A percentile compares a stretch with the other conserved stretches of the same genome.
phyloP scores from a whole-genome alignment of 345 rosid species.

The Sonneratia alba region DNA sequence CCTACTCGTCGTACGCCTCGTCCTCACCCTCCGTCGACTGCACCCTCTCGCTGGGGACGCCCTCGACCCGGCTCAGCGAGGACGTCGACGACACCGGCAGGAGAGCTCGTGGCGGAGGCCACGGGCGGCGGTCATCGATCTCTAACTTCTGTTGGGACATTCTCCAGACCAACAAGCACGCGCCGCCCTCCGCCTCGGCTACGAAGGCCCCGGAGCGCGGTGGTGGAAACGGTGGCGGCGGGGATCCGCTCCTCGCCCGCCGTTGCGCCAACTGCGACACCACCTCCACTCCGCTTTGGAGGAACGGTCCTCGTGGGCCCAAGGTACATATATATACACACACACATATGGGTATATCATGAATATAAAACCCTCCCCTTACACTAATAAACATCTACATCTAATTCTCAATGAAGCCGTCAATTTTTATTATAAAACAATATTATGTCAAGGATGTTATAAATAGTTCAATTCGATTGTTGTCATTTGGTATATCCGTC shows the following conservation, averaged over 20 bases:
- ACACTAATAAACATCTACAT: too few species aligned
- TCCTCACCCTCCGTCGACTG: conserved; percentile 33
- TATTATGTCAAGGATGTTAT: too few species aligned
- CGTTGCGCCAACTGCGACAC: conserved; percentile 53
- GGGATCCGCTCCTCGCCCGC: conserved; percentile 38
- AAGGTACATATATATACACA: conserved; percentile 18
- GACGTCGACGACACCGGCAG: conserved; percentile 5
- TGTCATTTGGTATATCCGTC: too few species aligned
- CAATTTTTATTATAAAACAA: too few species aligned
- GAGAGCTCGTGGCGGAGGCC: conserved; percentile 11
- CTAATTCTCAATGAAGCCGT: too few species aligned
- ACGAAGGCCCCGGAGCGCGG: conserved; percentile 6
- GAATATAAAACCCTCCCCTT: neutral
- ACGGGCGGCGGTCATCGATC: conserved; percentile 16
- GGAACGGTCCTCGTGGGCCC: conserved; percentile 44
- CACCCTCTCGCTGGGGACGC: conserved; percentile 48
- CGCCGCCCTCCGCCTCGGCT: neutral
- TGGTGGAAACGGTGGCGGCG: neutral
- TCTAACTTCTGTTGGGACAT: conserved; percentile 37
- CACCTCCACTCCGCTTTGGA: conserved; percentile 47
- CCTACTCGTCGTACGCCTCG: neutral
- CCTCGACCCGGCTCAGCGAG: conserved; percentile 34
- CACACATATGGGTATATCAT: neutral
- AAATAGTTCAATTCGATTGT: too few species aligned
- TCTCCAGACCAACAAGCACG: conserved; percentile 18